Percentiles rank a stretch among this genome's conserved stretches.
Evolutionary conservation across 352 stramenopile species (phyloP).

Genomic region (Thalassiosira livingstoniorum): DNA sequence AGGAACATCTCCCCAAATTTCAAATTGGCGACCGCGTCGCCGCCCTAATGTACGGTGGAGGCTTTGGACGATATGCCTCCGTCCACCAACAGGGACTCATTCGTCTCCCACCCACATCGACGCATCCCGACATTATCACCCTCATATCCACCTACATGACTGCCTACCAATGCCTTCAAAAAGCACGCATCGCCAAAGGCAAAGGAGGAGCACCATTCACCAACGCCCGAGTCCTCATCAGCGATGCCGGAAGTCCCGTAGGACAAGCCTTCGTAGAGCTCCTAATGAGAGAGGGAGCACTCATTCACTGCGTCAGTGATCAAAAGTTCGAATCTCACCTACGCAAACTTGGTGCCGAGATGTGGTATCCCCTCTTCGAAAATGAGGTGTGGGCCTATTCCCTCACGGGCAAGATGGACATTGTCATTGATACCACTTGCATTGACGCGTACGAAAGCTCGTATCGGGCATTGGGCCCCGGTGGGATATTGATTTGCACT

Average conservation of each 20-base stretch:
- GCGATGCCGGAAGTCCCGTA: neutral
- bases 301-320: neutral
- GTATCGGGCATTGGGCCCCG: neutral
- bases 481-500: neutral
- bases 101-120: neutral
- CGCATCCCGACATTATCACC: neutral
- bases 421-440: constrained; percentile 8
- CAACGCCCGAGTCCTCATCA: neutral
- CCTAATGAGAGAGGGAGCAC: neutral
- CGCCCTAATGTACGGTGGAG: constrained; percentile 8
- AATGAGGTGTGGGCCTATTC: neutral
- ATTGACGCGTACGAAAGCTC: neutral
- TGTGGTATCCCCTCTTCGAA: neutral
- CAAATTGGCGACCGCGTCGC: neutral
- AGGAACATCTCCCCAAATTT: too few species aligned
- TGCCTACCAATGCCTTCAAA: constrained; percentile 18
- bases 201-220: neutral
- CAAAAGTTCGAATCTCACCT: neutral
- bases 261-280: neutral
- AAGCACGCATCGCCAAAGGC: neutral
- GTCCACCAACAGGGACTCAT: neutral
- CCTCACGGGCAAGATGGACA: neutral
- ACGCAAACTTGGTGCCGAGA: neutral
- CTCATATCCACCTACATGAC: constrained; percentile 10
- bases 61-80: constrained; percentile 5